Evolutionary conservation across 768 basidiomycete species (phyloP).

Genomic region (Mycena venus): DNA sequence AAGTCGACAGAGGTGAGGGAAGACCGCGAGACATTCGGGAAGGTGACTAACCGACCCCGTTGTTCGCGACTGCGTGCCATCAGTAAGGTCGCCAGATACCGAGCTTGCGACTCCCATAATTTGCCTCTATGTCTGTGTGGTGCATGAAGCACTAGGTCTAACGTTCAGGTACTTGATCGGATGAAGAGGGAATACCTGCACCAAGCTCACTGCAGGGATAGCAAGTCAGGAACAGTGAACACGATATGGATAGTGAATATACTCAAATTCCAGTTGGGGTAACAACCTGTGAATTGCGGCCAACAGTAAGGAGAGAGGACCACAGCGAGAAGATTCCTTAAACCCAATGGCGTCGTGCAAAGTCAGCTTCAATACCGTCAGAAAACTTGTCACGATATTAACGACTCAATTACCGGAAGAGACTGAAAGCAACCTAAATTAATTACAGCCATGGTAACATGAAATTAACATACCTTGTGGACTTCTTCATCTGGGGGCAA

Average conservation of each 20-base stretch:
- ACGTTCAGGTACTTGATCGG: not conserved
- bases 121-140: conserved; percentile 38
- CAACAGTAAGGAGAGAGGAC: not conserved
- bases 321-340: not conserved
- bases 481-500: conserved; percentile 40
- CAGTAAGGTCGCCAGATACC: not conserved
- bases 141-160: conserved; percentile 37
- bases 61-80: conserved; percentile 38
- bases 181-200: conserved; percentile 24
- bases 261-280: conserved; percentile 37
- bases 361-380: conserved; percentile 27
- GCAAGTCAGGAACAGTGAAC: not conserved
- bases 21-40: not conserved
- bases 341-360: conserved; percentile 51
- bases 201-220: conserved; percentile 37
- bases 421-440: conserved; percentile 17
- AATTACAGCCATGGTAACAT: not conserved
- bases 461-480: conserved; percentile 44
- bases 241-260: conserved; percentile 8
- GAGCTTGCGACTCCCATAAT: conserved; percentile 28
- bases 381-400: not conserved
- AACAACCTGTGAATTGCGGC: not conserved
- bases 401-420: conserved; percentile 7
- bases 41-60: conserved; percentile 25
- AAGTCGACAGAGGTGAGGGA: no score